Base-by-base conservation (phyloP, 2,329 filamentous ascomycete species). In the Fusarium pseudograminearum region DNA sequence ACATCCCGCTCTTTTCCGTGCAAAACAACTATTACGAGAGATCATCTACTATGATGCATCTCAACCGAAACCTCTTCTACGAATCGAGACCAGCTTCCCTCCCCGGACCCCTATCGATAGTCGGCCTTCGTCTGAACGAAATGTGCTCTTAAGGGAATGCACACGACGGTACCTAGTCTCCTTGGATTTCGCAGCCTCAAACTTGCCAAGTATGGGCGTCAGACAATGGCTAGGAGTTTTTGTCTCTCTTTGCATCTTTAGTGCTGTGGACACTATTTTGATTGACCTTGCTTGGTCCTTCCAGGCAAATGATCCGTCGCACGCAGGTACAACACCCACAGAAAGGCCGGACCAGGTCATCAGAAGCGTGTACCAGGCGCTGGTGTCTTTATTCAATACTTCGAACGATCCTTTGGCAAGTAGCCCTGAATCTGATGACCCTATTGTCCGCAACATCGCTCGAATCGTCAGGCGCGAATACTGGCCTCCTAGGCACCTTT, bases 181-280 rank as follows among this genome's bases (percentile, higher is more conserved):
- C 0, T 84, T 89, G 54, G 87, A 89, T 66, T 77, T 76, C 6
- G 79, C 79, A 20, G 80, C 83, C 4, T 75, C 82, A 58, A 78
- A 80, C 26, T 77, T 77, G 33, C 76, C 77, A n/a, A 75, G 78
- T 7, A 74, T 81, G 24, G 79, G 80, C 26, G 78, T 81, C 11
- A 82, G 80, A 67, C 80, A 80, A 57, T 87, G 85, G 83, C 74
- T 87, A 18, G 84, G 86, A 4, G 74, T 83, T 6, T 87, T 88
- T 62, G 78, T 86, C 51, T 84, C 87, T 15, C 76, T 89, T 20
- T 88, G 86, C 74, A 84, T 89, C n/a, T 87, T 89, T 71, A 88
- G 86, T 72, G 79, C 86, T 30, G 81, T 85, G 22, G 83, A 83
- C 50, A 85, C 85, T 2, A 80, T 89, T 3, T 76, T 88, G 7